Evolutionary conservation across 2,329 filamentous ascomycete genomes (phyloP).

Genomic region (Cytospora mali): DNA sequence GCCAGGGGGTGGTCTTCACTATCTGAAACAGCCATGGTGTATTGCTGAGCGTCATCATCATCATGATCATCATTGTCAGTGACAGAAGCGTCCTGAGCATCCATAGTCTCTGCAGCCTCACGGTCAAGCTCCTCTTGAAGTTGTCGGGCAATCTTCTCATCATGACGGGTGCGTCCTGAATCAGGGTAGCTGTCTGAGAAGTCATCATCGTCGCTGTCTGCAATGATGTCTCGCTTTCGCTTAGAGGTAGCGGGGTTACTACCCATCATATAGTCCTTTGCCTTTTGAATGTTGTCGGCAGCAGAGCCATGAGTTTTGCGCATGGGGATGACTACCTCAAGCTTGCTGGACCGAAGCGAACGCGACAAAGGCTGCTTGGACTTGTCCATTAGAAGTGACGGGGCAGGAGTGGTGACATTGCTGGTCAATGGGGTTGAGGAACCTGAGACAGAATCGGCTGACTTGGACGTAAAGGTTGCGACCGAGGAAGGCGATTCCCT

Average conservation of each 20-base stretch:
- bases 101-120: slow-evolving; percentile 11
- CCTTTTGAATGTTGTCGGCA: slow-evolving; percentile 48
- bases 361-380: slow-evolving; percentile 22
- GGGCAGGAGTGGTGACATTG: slow-evolving; percentile 43
- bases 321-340: slow-evolving; percentile 41
- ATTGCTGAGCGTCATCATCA: slow-evolving; percentile 30
- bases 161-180: slow-evolving; percentile 55
- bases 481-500: slow-evolving; percentile 41
- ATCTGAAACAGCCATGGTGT: slow-evolving; percentile 4
- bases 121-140: slow-evolving; percentile 53
- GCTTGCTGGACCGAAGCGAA: slow-evolving; percentile 31
- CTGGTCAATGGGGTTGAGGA: slow-evolving; percentile 49
- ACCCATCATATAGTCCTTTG: slow-evolving; percentile 6
- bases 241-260: slow-evolving; percentile 46
- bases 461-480: slow-evolving; percentile 38
- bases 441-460: slow-evolving; percentile 39
- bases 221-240: slow-evolving; percentile 49
- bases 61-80: slow-evolving; percentile 32
- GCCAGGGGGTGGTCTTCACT: slow-evolving; percentile 19
- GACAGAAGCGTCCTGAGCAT: not conserved
- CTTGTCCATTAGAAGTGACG: slow-evolving; percentile 31
- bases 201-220: slow-evolving; percentile 47
- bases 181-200: slow-evolving; percentile 44
- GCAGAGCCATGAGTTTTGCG: slow-evolving; percentile 36
- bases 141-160: slow-evolving; percentile 57